Evolutionary conservation across 257 asterid species (phyloP), one percentile per base, ranked within the genome.

Genomic region (Lycium barbarum): DNA sequence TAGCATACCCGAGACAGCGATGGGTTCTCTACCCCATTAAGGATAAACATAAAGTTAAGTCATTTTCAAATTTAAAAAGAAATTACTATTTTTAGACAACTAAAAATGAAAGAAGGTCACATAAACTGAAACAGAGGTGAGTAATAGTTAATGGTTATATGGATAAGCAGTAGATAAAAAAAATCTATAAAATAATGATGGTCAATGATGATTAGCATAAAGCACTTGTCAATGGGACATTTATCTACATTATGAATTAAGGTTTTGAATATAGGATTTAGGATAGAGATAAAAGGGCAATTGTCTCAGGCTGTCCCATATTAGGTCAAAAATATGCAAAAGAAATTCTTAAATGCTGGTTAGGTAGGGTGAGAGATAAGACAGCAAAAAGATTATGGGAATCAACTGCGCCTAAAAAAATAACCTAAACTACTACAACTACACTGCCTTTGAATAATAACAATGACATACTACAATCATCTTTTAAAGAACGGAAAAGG

Each of bases 311-410:
- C 9, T 51, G 81, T 74, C 81, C 81, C 81, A 22, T 20, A 12
- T 49, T 49, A 74, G 61, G 81, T 47, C 43, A 7, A 20, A 74
- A 14, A 20, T 74, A 49, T 74, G 81, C 43, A 74, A 40, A 40
- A 2, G 5, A 2, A 2, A 2, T 67, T 20, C 13, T 49, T 22
- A 74, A 70, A 76, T 76, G 82, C 51, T 14, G 65, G 65, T 13
- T 76, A 49, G 82, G 62, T 76, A 26, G 65, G 82, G 82, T 6
- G 47, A 26, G 65, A 76, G 26, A 76, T 53, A 51, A 22, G 47
- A 76, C 65, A 53, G 15, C 65, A 78, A 51, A 54, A 26, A 78
- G 47, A 78, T 33, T 53, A 53, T 26, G 82, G 45, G 26, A 54
- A 78, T 51, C 62, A 74, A 22, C 45, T 43, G 14, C 13, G 11